These are phyloP conservation scores for Suhomyces guaymorum DNA, from an alignment of 1,139 yeast genomes.

Conservation along the genomic window DNA sequence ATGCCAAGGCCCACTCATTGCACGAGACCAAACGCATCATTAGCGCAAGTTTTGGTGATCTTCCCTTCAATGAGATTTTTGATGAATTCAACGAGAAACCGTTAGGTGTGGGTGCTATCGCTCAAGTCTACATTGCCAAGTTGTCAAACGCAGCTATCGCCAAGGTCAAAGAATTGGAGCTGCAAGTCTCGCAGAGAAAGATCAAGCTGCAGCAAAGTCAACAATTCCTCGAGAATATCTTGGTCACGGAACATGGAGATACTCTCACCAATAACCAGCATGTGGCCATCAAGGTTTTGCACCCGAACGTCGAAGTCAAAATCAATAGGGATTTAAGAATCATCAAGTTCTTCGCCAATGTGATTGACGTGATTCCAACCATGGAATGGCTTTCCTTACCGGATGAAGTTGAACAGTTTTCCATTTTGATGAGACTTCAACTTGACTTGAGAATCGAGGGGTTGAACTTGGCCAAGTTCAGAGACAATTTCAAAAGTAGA, in stretches of 20 bases:
- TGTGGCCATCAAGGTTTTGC: slow-evolving; percentile 91
- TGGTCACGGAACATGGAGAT: slow-evolving; percentile 41
- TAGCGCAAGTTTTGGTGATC: slow-evolving; percentile 58
- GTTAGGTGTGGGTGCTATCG: slow-evolving; percentile 95
- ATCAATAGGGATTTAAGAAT: slow-evolving; percentile 81
- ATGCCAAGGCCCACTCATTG: slow-evolving; percentile 74
- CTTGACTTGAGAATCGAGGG: slow-evolving; percentile 90
- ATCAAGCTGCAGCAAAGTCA: slow-evolving; percentile 13
- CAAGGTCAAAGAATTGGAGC: slow-evolving; percentile 33
- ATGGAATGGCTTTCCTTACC: slow-evolving; percentile 98
- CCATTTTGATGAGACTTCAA: slow-evolving; percentile 82
- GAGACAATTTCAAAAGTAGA: slow-evolving; percentile 57
- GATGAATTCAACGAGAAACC: slow-evolving; percentile 77
- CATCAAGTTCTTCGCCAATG: slow-evolving; percentile 75
- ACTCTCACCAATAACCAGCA: slow-evolving; percentile 47
- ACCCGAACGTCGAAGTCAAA: slow-evolving; percentile 74
- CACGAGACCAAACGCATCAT: slow-evolving; percentile 59
- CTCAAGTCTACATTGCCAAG: slow-evolving; percentile 86
- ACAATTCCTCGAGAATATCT: slow-evolving; percentile 36
- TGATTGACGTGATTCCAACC: slow-evolving; percentile 74
- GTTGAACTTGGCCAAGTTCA: slow-evolving; percentile 69
- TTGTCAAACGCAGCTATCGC: slow-evolving; percentile 49
- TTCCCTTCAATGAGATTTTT: slow-evolving; percentile 73
- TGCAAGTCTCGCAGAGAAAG: slow-evolving; percentile 16
- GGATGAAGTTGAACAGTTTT: slow-evolving; percentile 88